Evolutionary conservation across 495 filamentous ascomycete genomes (phyloP).

Genomic region (Penicillium desertorum): DNA sequence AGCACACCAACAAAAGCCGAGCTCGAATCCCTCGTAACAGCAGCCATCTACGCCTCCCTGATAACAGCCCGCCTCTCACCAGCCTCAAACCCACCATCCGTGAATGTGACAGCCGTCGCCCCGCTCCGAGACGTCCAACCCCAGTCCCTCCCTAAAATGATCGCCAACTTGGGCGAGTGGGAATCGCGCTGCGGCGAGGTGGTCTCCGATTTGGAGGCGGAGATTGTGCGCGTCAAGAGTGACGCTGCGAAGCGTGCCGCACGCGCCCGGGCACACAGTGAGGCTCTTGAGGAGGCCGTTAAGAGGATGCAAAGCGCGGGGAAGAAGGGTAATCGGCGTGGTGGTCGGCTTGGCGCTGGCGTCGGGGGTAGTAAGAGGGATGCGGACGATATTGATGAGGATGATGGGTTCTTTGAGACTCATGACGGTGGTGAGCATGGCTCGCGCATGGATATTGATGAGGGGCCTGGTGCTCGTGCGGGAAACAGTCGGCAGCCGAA

Average conservation of each 20-base stretch:
- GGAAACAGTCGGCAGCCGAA: constrained; percentile 38
- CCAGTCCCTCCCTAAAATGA: constrained; percentile 62
- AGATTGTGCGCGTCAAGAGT: constrained; percentile 59
- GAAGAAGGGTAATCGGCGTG: constrained; percentile 17
- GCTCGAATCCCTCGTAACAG: constrained; percentile 88
- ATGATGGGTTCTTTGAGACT: constrained; percentile 47
- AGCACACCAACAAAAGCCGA: constrained; percentile 64
- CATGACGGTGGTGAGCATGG: constrained; percentile 48
- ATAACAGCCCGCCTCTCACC: constrained; percentile 81
- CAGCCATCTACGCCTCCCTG: constrained; percentile 82
- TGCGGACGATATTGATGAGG: constrained; percentile 46
- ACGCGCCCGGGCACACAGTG: constrained; percentile 46
- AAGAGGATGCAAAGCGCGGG: constrained; percentile 18
- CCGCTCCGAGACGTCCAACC: constrained; percentile 83
- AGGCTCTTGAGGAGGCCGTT: constrained; percentile 49
- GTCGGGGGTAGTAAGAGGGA: constrained; percentile 44
- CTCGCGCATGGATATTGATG: constrained; percentile 51
- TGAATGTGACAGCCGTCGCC: constrained; percentile 75
- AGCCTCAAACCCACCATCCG: constrained; percentile 55
- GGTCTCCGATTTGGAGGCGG: constrained; percentile 70
- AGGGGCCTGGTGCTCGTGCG: constrained; percentile 32
- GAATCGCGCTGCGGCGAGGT: constrained; percentile 69
- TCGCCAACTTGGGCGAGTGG: constrained; percentile 70
- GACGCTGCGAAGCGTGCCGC: constrained; percentile 55
- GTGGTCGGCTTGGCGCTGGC: constrained; percentile 20